Base-by-base conservation (phyloP, 1,284 basidiomycete genomes). In the Cutaneotrichosporon mucoides region DNA sequence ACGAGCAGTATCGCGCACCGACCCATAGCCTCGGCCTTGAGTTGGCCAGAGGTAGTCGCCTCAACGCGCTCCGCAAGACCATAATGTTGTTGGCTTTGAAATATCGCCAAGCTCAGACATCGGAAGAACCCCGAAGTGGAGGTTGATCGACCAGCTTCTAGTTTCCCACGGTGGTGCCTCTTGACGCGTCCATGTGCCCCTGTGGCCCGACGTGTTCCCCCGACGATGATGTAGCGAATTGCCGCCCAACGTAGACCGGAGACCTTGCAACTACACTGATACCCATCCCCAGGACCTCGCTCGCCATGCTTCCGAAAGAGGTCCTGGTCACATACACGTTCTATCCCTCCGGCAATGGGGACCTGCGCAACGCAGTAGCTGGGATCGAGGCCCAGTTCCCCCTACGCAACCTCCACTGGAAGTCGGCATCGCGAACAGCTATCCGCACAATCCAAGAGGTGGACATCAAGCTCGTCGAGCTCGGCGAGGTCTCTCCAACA, bases 361-460 rank as follows among this genome's bases (percentile, higher is more conserved):
- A 66, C 53, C 62, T 72, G 34, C 67, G 64, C 9, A 85, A 88
- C 69, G 83, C 91, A 34, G 81, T 86, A 64, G 78, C 80, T 16
- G 86, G 86, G 4, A 80, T 91, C 55, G 79, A 80, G 35, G 82
- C 83, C 0, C 92, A 93, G 68, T 79, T 95, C 10, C 93, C 93
- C 0, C 80, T 97, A 53, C 86, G 88, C 55, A 93, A 88, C 76
- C 82, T 96, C 16, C 90, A 95, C 75, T 96, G 94, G 93, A 93
- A 89, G 75, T 84, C 89, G 35, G 68, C 79, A 5, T 83, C 85
- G 4, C 82, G 86, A 54, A 83, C 87, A 2, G 84, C 85, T 5
- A 81, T 92, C 45, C 83, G 89, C 61, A 94, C 90, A 1, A 91
- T 97, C 51, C 90, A 92, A 70, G 86, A 90, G 65, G 82, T 95